Evolutionary conservation across 768 basidiomycete species (phyloP).

Genomic region (Mycena crocata): DNA sequence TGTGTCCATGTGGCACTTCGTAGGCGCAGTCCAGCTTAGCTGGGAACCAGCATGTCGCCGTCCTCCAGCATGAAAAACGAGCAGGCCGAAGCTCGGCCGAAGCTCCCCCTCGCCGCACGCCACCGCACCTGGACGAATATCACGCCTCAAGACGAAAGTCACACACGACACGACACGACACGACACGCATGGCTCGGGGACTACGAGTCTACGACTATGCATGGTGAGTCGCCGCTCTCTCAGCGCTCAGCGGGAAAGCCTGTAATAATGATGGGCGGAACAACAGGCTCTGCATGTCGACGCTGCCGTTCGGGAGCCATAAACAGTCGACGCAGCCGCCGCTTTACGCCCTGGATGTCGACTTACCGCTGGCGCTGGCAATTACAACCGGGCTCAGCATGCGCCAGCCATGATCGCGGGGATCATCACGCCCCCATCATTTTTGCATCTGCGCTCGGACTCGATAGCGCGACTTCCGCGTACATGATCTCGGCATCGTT

Average conservation of each 20-base stretch:
- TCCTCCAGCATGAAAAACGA: background rate
- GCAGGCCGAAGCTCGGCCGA: background rate
- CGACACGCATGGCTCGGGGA: background rate
- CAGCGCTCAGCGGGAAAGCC: background rate
- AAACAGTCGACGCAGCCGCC: background rate
- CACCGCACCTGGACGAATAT: background rate
- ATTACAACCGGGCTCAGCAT: conserved; percentile 82
- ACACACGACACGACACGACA: too few relatives aligned
- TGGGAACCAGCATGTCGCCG: background rate
- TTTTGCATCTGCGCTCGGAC: conserved; percentile 70
- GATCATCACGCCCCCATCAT: conserved; percentile 89
- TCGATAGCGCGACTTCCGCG: conserved; percentile 68
- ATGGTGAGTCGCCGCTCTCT: background rate
- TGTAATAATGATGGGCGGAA: too few relatives aligned
- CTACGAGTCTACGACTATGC: conserved; percentile 11
- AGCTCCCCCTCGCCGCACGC: background rate
- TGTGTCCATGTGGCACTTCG: background rate
- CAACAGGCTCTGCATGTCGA: background rate
- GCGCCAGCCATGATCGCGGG: conserved; percentile 87
- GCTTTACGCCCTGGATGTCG: conserved; percentile 72
- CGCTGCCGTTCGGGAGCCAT: background rate
- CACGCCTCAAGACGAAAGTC: conserved; percentile 3
- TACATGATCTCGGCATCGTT: conserved; percentile 80
- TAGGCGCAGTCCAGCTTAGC: background rate
- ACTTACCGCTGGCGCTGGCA: conserved; percentile 79